These are phyloP conservation scores for Zygosaccharomyces lentus DNA, from an alignment of 805 yeast species.

Conservation along the genomic window DNA sequence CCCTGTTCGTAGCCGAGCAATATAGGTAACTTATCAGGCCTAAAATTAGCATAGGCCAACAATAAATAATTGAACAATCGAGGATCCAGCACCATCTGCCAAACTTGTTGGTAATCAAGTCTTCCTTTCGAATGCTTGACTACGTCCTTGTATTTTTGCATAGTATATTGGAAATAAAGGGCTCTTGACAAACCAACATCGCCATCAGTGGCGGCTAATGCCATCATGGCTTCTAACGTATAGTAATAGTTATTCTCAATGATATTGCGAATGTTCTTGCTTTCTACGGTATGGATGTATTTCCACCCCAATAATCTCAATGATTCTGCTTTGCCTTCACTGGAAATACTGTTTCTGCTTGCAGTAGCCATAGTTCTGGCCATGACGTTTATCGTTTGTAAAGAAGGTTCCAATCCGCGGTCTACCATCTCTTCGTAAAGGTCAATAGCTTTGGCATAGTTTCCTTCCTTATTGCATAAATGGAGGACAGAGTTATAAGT, in stretches of 20 bases:
- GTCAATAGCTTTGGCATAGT: slow-evolving; percentile 72
- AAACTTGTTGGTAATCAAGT: slow-evolving; percentile 9
- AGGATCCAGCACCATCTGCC: slow-evolving; percentile 35
- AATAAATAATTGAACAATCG: slow-evolving; percentile 44
- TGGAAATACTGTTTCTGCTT: slow-evolving; percentile 23
- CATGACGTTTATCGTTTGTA: slow-evolving; percentile 21
- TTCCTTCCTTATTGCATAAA: slow-evolving; percentile 55
- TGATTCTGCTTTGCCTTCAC: slow-evolving; percentile 31
- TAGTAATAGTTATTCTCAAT: slow-evolving; percentile 8
- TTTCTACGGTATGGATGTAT: slow-evolving; percentile 60
- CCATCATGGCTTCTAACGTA: slow-evolving; percentile 56
- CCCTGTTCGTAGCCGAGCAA: slow-evolving; percentile 45
- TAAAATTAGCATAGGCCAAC: slow-evolving; percentile 46
- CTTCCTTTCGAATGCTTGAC: slow-evolving; percentile 9
- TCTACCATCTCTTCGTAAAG: slow-evolving; percentile 65
- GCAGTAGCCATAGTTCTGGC: slow-evolving; percentile 29
- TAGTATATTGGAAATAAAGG: slow-evolving; percentile 46
- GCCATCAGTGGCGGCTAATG: slow-evolving; percentile 74
- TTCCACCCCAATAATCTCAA: slow-evolving; percentile 61
- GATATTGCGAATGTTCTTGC: slow-evolving; percentile 26
- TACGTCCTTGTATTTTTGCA: slow-evolving; percentile 26
- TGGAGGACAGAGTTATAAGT: slow-evolving; percentile 72
- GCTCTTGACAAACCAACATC: slow-evolving; percentile 72
- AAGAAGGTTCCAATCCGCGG: slow-evolving; percentile 18
- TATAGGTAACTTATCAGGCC: slow-evolving; percentile 32